A percentile compares a stretch with the other conserved stretches of the same genome.
Conservation (phyloP, 352 stramenopile genomes). For the Globisporangium polare region DNA sequence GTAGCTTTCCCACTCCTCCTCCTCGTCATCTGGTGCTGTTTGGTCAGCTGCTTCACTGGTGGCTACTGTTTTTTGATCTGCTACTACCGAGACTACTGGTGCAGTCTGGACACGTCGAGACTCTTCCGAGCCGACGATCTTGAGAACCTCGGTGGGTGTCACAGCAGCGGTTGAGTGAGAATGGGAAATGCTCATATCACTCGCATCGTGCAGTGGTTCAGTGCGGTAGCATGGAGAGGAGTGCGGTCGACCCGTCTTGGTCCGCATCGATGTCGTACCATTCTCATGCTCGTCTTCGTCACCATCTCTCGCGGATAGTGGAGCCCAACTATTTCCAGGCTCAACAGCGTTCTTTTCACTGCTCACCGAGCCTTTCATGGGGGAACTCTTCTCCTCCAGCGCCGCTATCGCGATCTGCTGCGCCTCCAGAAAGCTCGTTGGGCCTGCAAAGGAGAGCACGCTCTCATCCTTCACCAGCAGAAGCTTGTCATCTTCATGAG, state of each 20-base stretch:
- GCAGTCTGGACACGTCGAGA: neutral
- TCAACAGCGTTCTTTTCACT: neutral
- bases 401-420: slow-evolving; percentile 24
- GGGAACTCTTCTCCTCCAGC: neutral
- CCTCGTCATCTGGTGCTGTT: neutral
- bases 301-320: neutral
- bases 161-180: neutral
- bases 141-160: neutral
- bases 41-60: neutral
- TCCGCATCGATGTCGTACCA: neutral
- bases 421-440: slow-evolving; percentile 38
- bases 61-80: neutral
- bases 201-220: neutral
- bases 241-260: slow-evolving; percentile 2
- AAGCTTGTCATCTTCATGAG: neutral
- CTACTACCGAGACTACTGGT: neutral
- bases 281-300: neutral
- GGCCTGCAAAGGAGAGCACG: slow-evolving; percentile 28
- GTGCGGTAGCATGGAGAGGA: neutral
- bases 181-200: neutral
- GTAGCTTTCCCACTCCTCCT: slow-evolving; percentile 9
- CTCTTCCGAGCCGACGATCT: neutral
- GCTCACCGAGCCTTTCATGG: neutral
- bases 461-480: neutral
- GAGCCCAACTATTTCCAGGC: neutral